Percentiles rank a stretch among this genome's conserved stretches.
Conservation (phyloP, 2,329 filamentous ascomycete genomes). For the Leptosphaerulina australis region DNA sequence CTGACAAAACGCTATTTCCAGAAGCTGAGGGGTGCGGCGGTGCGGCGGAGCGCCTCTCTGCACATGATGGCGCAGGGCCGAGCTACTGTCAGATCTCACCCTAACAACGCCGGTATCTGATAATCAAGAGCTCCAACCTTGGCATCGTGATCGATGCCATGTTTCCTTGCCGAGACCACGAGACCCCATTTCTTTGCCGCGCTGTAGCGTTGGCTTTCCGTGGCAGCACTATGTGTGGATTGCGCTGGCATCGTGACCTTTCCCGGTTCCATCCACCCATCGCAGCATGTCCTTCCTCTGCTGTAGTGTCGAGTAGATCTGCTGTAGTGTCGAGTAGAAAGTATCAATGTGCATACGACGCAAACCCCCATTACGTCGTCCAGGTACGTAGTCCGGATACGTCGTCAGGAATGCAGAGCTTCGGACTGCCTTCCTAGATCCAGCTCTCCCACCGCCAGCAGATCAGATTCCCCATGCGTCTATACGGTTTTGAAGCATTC, state of each 20-base stretch:
- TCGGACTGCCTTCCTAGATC: background rate
- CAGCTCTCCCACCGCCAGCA: constrained; percentile 1
- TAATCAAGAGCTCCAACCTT: background rate
- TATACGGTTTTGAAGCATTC: background rate
- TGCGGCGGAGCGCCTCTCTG: too few species aligned
- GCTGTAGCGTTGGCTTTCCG: background rate
- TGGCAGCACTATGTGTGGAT: background rate
- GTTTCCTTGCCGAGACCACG: background rate
- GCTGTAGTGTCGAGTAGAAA: background rate
- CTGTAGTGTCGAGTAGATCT: background rate
- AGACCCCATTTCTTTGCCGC: background rate
- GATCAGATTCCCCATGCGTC: background rate
- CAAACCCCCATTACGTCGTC: constrained; percentile 4
- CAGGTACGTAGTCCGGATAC: background rate
- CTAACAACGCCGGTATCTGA: constrained; percentile 10
- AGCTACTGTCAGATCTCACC: constrained; percentile 3
- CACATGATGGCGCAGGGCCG: constrained; percentile 6
- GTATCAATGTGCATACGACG: background rate
- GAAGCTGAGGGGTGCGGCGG: constrained; percentile 14
- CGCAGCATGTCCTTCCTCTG: background rate
- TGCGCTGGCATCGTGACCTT: background rate
- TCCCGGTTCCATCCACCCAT: background rate
- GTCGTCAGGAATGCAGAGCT: background rate
- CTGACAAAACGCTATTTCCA: constrained; percentile 4
- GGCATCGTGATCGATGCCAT: background rate